phyloP scores from a whole-genome alignment of 2,329 filamentous ascomycete species.

The Zasmidium angulare region DNA sequence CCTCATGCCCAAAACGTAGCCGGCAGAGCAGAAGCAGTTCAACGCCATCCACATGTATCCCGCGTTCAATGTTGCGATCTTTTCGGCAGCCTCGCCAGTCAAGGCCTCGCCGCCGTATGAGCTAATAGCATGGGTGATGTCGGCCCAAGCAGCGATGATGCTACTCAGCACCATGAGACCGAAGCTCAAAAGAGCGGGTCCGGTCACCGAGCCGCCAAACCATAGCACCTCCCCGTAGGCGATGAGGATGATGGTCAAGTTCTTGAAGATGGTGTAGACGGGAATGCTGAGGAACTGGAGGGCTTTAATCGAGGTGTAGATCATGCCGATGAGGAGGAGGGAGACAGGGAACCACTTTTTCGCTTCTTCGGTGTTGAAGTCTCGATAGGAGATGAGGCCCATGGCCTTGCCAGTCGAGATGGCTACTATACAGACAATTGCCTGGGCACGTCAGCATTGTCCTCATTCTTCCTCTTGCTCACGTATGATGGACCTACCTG shows the following conservation, averaged over 20 bases:
- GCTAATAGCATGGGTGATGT: constrained; percentile 78
- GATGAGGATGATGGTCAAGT: constrained; percentile 97
- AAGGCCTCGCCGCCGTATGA: constrained; percentile 51
- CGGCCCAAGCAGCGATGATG: constrained; percentile 92
- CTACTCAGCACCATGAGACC: constrained; percentile 96
- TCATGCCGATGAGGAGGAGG: constrained; percentile 95
- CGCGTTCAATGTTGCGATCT: constrained; percentile 85
- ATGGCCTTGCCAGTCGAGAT: constrained; percentile 80
- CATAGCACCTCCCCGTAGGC: constrained; percentile 97
- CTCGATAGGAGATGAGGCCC: constrained; percentile 78
- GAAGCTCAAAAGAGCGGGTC: constrained; percentile 87
- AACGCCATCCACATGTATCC: constrained; percentile 98
- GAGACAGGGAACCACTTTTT: constrained; percentile 98
- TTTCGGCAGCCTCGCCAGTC: constrained; percentile 59
- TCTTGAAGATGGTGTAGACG: constrained; percentile 99
- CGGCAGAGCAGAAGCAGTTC: constrained; percentile 92
- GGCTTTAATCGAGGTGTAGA: constrained; percentile 95
- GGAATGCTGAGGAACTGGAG: constrained; percentile 95
- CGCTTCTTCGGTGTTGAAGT: constrained; percentile 84
- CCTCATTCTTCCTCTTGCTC: constrained; percentile 3
- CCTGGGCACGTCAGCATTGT: constrained; percentile 53
- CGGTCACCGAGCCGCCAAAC: constrained; percentile 91
- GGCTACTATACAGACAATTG: constrained; percentile 80
- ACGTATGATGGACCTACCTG: constrained; percentile 78
- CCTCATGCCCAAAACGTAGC: constrained; percentile 88